These are phyloP conservation scores for Backusella morwellensis DNA, from an alignment of 192 early-diverging fungal genomes.

Conservation along the genomic window DNA sequence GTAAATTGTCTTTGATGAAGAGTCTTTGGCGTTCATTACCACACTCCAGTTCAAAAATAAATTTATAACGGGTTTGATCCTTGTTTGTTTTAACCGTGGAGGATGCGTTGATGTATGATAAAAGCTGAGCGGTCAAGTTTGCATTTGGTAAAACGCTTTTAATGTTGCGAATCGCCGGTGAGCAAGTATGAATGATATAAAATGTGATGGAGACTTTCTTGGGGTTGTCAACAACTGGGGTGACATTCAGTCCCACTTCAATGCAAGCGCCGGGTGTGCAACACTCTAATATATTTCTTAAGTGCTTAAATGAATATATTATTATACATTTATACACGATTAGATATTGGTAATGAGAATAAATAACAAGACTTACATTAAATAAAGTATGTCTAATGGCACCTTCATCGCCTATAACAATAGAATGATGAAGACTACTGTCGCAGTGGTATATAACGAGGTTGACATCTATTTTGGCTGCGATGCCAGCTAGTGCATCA, in stretches of 20 bases:
- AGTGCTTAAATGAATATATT: slow-evolving; percentile 35
- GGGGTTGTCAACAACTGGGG: not conserved
- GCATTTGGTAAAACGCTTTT: slow-evolving; percentile 17
- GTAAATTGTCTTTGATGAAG: slow-evolving; percentile 9
- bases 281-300: slow-evolving; percentile 48
- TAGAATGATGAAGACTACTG: slow-evolving; percentile 48
- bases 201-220: slow-evolving; percentile 14
- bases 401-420: slow-evolving; percentile 53
- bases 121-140: slow-evolving; percentile 26
- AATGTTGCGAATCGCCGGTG: not conserved
- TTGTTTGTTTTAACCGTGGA: not conserved
- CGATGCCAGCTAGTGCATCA: slow-evolving; percentile 57
- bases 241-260: slow-evolving; percentile 49
- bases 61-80: slow-evolving; percentile 11
- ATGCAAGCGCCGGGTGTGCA: slow-evolving; percentile 47
- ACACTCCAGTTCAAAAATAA: slow-evolving; percentile 23
- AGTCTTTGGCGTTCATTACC: slow-evolving; percentile 2
- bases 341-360: not conserved
- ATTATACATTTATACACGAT: not conserved
- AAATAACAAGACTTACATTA: slow-evolving; percentile 38
- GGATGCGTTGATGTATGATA: slow-evolving; percentile 17
- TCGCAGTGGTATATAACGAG: slow-evolving; percentile 56
- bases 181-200: slow-evolving; percentile 17
- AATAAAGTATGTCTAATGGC: slow-evolving; percentile 50
- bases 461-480: slow-evolving; percentile 48